Conservation (phyloP, 208 protist species). For the Leishmania tropica region DNA sequence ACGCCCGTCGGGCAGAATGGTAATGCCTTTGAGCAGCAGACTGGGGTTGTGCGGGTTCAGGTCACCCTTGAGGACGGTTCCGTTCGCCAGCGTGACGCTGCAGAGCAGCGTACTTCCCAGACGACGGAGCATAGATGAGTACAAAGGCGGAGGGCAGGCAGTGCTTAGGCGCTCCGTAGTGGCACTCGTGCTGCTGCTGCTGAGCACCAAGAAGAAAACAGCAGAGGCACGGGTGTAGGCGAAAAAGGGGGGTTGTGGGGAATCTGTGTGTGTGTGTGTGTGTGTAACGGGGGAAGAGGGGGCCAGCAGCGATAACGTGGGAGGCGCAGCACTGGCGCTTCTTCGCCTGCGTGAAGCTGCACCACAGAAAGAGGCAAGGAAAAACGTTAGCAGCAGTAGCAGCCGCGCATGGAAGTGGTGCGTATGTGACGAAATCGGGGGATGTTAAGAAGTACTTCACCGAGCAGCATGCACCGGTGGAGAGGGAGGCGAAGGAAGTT, state of each 20-base stretch:
- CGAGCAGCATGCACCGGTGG: neutral
- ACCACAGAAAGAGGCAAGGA: neutral
- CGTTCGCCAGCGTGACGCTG: slow-evolving; percentile 62
- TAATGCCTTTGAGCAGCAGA: slow-evolving; percentile 64
- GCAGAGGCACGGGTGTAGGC: neutral
- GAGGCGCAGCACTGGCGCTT: neutral
- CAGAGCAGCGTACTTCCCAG: slow-evolving; percentile 27
- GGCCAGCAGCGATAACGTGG: neutral
- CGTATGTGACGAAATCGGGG: neutral
- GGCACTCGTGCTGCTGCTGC: neutral
- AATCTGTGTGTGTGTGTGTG: too few species aligned
- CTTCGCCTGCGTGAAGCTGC: neutral
- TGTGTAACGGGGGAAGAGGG: too few species aligned
- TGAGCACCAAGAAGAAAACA: neutral
- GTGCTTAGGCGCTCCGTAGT: neutral
- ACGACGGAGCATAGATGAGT: slow-evolving; percentile 31
- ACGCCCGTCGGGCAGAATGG: slow-evolving; percentile 77
- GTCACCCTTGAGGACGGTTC: slow-evolving; percentile 69
- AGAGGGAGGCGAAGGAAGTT: neutral
- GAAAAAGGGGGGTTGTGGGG: neutral
- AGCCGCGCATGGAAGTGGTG: neutral
- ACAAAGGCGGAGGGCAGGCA: neutral
- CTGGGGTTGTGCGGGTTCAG: slow-evolving; percentile 55
- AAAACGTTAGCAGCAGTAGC: neutral
- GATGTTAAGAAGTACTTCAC: neutral